Evolutionary conservation across 2,329 filamentous ascomycete genomes (phyloP), one percentile per base, ranked within the genome.

Genomic region (Aureobasidium melanogenum): DNA sequence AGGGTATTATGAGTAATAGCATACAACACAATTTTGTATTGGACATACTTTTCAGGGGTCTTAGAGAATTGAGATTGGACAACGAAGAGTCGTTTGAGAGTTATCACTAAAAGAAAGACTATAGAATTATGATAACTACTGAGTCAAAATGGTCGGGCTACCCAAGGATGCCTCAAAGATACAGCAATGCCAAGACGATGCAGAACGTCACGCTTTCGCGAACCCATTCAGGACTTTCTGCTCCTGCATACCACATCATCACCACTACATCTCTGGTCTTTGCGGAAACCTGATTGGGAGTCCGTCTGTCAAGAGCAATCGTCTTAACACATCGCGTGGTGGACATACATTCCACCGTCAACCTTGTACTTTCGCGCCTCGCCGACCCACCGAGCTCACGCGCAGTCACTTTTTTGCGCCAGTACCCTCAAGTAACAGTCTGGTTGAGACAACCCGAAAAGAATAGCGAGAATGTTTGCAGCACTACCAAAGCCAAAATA

Each of bases 401-500:
- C 50, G 50, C 36, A 19, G 15, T 19, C 50, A 41, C 50, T 41
- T 54, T 54, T 52, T 54, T 24, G 22, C 32, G n/a, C 22, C 36
- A 15, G 8, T 48, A 2, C 1, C 15, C 46, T n/a, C 3, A 34
- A 10, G 5, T 22, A 28, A 32, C 30, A 32, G 15, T 19, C 15
- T 47, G 26, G 1, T 47, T 8, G n/a, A 15, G 4, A 19, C 14
- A 26, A 1, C 17, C 32, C 17, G 2, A 1, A 14, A 7, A 19
- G 1, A 38, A 73, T 62, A 64, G 89, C 89, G 86, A 78, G 85
- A 63, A 80, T 89, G 70, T 82, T 67, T 38, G 61, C 66, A 63
- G 89, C 90, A 62, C 82, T 97, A 46, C 93, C 93, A 3, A 92
- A 92, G 73, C 92, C 93, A 17, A 93, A 89, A 76, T 96, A 97